Conservation (phyloP, 257 asterid species). For the Apocynum venetum region DNA sequence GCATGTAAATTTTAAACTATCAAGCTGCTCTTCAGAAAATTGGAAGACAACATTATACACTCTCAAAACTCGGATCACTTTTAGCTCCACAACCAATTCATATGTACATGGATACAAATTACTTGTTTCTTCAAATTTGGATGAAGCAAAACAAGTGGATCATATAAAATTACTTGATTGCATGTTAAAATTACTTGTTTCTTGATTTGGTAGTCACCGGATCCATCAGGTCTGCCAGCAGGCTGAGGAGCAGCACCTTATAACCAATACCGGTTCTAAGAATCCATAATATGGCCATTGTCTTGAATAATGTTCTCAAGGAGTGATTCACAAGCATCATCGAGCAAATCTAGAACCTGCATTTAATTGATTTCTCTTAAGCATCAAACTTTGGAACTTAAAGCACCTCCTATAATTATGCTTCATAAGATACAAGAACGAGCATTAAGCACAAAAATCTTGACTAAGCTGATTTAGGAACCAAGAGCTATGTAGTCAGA, state of each 20-base stretch:
- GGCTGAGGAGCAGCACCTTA: background rate
- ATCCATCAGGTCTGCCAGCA: background rate
- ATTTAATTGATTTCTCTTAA: background rate
- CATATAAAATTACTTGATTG: too few species aligned
- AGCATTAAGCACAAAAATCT: background rate
- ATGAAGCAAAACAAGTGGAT: background rate
- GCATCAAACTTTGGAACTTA: background rate
- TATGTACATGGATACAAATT: too few species aligned
- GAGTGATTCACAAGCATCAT: slow-evolving; percentile 82
- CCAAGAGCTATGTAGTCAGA: background rate
- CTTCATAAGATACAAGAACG: background rate
- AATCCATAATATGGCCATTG: slow-evolving; percentile 21
- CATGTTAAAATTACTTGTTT: too few species aligned
- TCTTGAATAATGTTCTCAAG: slow-evolving; percentile 44
- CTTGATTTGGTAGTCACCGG: background rate
- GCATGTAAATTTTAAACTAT: background rate
- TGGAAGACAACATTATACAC: background rate
- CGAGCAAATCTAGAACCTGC: slow-evolving; percentile 88
- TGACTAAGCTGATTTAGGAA: background rate
- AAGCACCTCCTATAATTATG: background rate
- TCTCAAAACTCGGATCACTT: background rate
- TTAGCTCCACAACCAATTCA: background rate
- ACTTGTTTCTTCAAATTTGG: background rate
- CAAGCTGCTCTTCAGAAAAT: background rate
- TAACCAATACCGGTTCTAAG: background rate